Evolutionary conservation across 129 eudicot species (phyloP).

Genomic region (Flaveria brownii): DNA sequence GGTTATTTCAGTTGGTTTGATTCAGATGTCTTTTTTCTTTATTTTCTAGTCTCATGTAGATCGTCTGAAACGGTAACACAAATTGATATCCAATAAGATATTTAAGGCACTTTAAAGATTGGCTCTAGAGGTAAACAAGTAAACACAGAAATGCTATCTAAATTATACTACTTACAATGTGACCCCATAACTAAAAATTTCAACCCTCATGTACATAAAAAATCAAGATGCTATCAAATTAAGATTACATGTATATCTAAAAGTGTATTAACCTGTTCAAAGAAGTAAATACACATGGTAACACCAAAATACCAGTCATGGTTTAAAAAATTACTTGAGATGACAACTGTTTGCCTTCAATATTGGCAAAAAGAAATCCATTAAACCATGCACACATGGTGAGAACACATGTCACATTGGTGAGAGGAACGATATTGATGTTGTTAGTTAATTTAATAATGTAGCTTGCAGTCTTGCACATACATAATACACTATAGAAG

Average conservation of each 20-base stretch:
- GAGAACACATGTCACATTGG: not conserved
- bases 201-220: not conserved
- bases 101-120: not conserved
- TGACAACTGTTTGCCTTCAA: not conserved
- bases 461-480: constrained; percentile 7
- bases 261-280: constrained; percentile 4
- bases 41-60: not conserved
- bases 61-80: not conserved
- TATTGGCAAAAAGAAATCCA: not conserved
- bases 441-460: not conserved
- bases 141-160: not conserved
- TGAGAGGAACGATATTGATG: constrained; percentile 17
- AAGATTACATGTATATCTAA: not conserved
- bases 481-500: not conserved
- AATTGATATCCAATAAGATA: not conserved
- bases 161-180: not conserved
- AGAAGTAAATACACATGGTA: not conserved
- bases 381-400: constrained; percentile 13
- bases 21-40: not conserved
- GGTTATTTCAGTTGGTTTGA: not conserved
- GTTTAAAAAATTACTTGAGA: not conserved
- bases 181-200: not conserved
- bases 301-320: constrained; percentile 2
- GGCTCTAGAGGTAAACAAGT: not conserved
- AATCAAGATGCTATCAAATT: not conserved